Evolutionary conservation across 257 asterid genomes (phyloP).

Genomic region (Penstemon newberryi): DNA sequence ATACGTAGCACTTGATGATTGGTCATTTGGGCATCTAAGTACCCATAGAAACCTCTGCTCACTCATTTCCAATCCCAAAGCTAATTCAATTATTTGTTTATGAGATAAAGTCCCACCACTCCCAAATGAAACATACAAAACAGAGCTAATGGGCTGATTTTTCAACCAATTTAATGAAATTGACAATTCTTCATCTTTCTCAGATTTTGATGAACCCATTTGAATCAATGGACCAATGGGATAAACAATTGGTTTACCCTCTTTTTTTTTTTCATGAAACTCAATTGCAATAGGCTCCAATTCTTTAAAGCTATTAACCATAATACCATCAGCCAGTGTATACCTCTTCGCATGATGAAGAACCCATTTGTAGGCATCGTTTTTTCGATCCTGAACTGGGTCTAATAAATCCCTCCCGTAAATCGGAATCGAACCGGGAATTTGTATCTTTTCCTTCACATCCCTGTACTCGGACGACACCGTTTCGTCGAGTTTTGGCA

Average conservation of each 20-base stretch:
- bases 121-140: constrained; percentile 66
- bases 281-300: constrained; percentile 59
- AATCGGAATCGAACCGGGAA: constrained; percentile 68
- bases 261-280: constrained; percentile 24
- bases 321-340: constrained; percentile 57
- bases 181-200: not conserved
- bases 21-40: constrained; percentile 40
- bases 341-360: constrained; percentile 54
- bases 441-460: constrained; percentile 44
- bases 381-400: constrained; percentile 62
- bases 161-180: constrained; percentile 55
- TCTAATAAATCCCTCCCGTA: constrained; percentile 57
- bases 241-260: constrained; percentile 48
- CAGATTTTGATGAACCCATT: constrained; percentile 23
- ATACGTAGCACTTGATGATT: constrained; percentile 30
- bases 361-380: constrained; percentile 59
- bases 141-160: constrained; percentile 69
- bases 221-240: constrained; percentile 69
- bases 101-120: constrained; percentile 72
- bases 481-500: constrained; percentile 51
- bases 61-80: constrained; percentile 58
- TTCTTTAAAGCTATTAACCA: constrained; percentile 58
- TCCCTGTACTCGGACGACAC: constrained; percentile 52
- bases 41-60: constrained; percentile 61
- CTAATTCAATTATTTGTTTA: constrained; percentile 51